Base-by-base conservation (phyloP, 148 eudicot genomes). In the Rhododendron mucronatum region DNA sequence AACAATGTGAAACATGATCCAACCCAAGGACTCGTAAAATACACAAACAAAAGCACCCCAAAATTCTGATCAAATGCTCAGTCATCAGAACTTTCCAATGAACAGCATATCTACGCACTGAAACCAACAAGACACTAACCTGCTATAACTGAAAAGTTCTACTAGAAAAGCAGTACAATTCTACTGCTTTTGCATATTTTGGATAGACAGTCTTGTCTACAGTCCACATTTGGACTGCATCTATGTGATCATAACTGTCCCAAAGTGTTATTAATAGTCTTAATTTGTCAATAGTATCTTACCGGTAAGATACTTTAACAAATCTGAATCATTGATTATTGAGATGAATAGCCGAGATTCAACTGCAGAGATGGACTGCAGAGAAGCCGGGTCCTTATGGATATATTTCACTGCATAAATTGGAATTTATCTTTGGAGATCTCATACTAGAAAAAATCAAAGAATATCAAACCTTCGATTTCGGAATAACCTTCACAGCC, bases 401-500 rank as follows among this genome's bases (percentile, higher is more conserved):
- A 5, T 73, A 1, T 73, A 33, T 53, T 80, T n/a, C 14, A 8
- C 8, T 4, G 4, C 10, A 78, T 13, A 78, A 47, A 78, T 45
- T 78, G 82, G 18, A 47, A 78, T 11, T 23, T 2, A 13, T 44
- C 13, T 14, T 9, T 45, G 59, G 5, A 48, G 28, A 78, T 48
- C 30, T 75, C 45, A 5, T 0, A 53, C 41, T 28, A 53, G 83
- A 81, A 33, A 61, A 81, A 69, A 84, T 33, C 28, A 3, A 53
- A 53, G 75, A 48, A 76, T 63, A 14, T 9, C 88, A 85, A 28
- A 97, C 99, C 98, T 95, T 95, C 10, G 96, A 91, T 91, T 97
- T 97, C 5, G 98, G 99, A 80, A 97, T 97, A 81, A 97, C 95
- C 89, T 97, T 97, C 89, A 97, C 96, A 82, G 99, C 99, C 83